Conservation (phyloP, 257 asterid species). For the Eustoma russellianum region DNA sequence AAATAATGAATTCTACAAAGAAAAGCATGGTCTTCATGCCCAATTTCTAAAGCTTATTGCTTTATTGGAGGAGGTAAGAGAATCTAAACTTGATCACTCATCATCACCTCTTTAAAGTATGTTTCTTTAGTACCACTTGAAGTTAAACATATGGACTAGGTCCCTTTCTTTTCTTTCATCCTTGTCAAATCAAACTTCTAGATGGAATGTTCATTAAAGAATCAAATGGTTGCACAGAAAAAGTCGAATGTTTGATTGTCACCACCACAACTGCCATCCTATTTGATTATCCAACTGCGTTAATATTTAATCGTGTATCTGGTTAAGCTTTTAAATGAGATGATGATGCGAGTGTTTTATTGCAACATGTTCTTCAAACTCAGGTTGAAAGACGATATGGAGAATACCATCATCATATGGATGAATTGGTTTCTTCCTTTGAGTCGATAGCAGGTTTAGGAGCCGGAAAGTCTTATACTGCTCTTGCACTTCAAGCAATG, state of each 20-base stretch:
- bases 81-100: neutral
- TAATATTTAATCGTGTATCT: too few relatives aligned
- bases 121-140: too few relatives aligned
- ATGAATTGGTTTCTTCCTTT: slow-evolving; percentile 50
- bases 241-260: too few relatives aligned
- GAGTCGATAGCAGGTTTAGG: slow-evolving; percentile 69
- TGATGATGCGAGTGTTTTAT: too few relatives aligned
- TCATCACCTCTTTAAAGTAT: neutral
- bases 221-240: too few relatives aligned
- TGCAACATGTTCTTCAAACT: neutral
- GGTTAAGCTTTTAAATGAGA: too few relatives aligned
- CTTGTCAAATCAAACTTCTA: too few relatives aligned
- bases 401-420: slow-evolving; percentile 54
- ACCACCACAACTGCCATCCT: too few relatives aligned
- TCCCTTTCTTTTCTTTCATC: neutral
- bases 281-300: too few relatives aligned
- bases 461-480: slow-evolving; percentile 67
- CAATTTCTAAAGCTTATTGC: slow-evolving; percentile 55
- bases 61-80: slow-evolving; percentile 58
- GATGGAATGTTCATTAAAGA: too few relatives aligned
- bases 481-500: slow-evolving; percentile 82
- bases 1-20: slow-evolving; percentile 26
- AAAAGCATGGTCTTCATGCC: slow-evolving; percentile 36
- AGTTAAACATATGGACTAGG: too few relatives aligned
- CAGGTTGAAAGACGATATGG: slow-evolving; percentile 84